Evolutionary conservation across 2,329 filamentous ascomycete genomes (phyloP), one percentile per base, ranked within the genome.

Genomic region (Botryotinia convoluta): DNA sequence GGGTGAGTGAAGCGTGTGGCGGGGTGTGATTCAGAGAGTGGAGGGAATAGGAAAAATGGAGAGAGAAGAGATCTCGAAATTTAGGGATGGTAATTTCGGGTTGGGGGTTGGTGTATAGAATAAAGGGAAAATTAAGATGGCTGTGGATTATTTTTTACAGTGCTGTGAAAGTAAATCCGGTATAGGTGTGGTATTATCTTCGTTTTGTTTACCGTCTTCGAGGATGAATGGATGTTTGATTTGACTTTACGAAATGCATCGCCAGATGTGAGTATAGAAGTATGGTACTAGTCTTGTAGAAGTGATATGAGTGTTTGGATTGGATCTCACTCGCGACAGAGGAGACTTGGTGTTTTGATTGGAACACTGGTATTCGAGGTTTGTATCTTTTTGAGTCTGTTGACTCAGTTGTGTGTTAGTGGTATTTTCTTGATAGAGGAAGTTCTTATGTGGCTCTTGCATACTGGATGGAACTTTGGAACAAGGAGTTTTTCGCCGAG

Each of bases 271-370:
- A 16, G 51, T 4, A 57, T 29, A 4, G 3, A 9, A 57, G 14
- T 29, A 29, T 18, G 3, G n/a, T 18, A 9, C 4, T 14, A 29
- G n/a, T 57, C n/a, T 29, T 57, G 3, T 9, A 18, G 4, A 29
- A 5, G 4, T 4, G 14, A 16, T 3, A 4, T 9, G 51, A 32
- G 29, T 29, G 1, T 29, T 9, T 8, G 1, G 3, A 29, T 18
- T 2, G 51, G 6, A 29, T 18, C 51, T 29, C n/a, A 29, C 14
- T 57, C 6, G 16, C 1, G 16, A 16, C 4, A 18, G 6, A 29
- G 6, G 14, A 29, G 7, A 8, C 14, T 18, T 12, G 0, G 16
- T 18, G 3, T 18, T 54, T n/a, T 6, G 22, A 2, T 9, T 45
- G 7, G 18, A 22, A 22, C 8, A 9, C 44, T 22, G 44, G 20